Percentiles rank a stretch among this genome's conserved stretches.
Evolutionary conservation across 805 yeast genomes (phyloP).

Genomic region (Grigorovia humatica): DNA sequence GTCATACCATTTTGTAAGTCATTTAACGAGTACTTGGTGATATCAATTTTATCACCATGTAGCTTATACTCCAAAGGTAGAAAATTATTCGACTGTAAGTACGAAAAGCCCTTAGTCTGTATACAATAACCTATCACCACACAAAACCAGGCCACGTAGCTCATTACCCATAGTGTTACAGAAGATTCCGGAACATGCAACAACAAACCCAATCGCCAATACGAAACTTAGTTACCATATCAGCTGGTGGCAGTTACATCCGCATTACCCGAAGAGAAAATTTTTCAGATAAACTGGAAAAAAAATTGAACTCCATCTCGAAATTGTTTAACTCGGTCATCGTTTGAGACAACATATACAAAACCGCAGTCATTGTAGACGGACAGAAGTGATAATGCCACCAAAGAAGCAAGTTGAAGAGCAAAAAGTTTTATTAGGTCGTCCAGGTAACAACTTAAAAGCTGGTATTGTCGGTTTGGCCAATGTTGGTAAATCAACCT

Average conservation of each 20-base stretch:
- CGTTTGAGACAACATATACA: neutral
- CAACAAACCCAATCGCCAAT: neutral
- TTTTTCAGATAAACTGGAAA: neutral
- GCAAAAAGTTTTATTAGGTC: conserved; percentile 66
- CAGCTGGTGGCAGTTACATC: neutral
- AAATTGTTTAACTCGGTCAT: neutral
- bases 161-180: neutral
- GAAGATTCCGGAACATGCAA: neutral
- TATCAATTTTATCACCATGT: neutral
- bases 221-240: no score
- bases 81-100: conserved; percentile 9
- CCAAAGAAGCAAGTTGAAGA: conserved; percentile 33
- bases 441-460: conserved; percentile 53
- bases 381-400: conserved; percentile 20
- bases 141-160: conserved; percentile 15
- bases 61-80: neutral
- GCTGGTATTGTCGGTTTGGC: conserved; percentile 76
- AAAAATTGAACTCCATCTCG: neutral
- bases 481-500: conserved; percentile 71
- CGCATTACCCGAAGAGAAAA: neutral
- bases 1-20: conserved; percentile 11
- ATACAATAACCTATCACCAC: conserved; percentile 23
- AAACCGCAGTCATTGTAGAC: neutral
- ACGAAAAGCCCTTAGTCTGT: conserved; percentile 22
- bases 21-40: conserved; percentile 3